Evolutionary conservation across 768 basidiomycete species (phyloP).

Genomic region (Grammothele lineata): DNA sequence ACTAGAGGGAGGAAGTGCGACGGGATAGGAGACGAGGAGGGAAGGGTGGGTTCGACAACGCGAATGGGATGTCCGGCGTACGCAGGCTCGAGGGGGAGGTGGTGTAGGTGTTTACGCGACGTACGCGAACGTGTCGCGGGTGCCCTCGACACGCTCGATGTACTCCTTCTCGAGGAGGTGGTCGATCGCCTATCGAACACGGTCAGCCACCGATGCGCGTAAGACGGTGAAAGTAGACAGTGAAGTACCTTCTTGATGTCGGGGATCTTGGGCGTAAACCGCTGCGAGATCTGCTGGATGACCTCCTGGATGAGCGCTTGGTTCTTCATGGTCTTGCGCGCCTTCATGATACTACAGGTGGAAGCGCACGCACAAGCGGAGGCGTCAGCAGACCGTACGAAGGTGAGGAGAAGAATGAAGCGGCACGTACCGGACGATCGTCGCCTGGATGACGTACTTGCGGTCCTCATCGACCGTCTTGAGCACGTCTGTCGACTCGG

Average conservation of each 20-base stretch:
- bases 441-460: conserved; percentile 94
- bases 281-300: conserved; percentile 80
- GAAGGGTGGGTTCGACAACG: too few species aligned
- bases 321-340: conserved; percentile 93
- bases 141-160: conserved; percentile 88
- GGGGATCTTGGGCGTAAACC: conserved; percentile 89
- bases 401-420: conserved; percentile 7
- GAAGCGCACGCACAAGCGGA: too few species aligned
- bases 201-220: not conserved
- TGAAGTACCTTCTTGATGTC: conserved; percentile 92
- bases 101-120: conserved; percentile 53
- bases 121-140: conserved; percentile 85
- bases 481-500: conserved; percentile 83
- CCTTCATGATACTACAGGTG: conserved; percentile 82
- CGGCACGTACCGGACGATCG: conserved; percentile 67
- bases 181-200: conserved; percentile 67
- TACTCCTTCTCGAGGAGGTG: conserved; percentile 95
- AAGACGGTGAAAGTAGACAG: not conserved
- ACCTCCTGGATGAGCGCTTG: conserved; percentile 87
- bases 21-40: too few species aligned
- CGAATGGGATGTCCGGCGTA: too few species aligned
- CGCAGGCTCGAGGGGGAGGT: too few species aligned
- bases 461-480: conserved; percentile 97
- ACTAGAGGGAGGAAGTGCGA: not conserved
- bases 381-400: too few species aligned